A percentile compares a stretch with the other conserved stretches of the same genome.
These are phyloP conservation scores for Castanospermum australe DNA, from an alignment of 306 rosid species.

Conservation along the genomic window DNA sequence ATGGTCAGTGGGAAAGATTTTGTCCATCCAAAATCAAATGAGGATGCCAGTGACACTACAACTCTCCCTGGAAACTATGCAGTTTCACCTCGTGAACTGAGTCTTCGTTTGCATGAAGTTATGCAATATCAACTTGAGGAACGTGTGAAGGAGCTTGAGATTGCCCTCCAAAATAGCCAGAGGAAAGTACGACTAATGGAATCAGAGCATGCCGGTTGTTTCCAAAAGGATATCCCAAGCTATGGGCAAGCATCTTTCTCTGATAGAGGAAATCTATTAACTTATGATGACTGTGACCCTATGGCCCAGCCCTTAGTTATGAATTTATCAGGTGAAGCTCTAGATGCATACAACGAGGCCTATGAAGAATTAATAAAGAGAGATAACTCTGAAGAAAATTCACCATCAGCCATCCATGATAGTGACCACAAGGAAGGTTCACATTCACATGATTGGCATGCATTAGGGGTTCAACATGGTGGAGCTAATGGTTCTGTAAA, in stretches of 20 bases:
- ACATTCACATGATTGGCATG: constrained; percentile 4
- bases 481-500: constrained; percentile 21
- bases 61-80: constrained; percentile 53
- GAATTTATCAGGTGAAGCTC: constrained; percentile 83
- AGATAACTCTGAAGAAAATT: constrained; percentile 61
- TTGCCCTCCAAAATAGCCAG: constrained; percentile 67
- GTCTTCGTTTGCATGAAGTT: constrained; percentile 78
- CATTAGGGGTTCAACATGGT: constrained; percentile 24
- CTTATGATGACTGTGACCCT: constrained; percentile 34
- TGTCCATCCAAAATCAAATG: constrained; percentile 28
- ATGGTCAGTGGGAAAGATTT: constrained; percentile 15
- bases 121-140: constrained; percentile 71
- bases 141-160: constrained; percentile 85
- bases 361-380: constrained; percentile 56
- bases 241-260: constrained; percentile 19
- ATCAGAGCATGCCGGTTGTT: constrained; percentile 31
- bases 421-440: constrained; percentile 25
- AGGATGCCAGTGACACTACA: constrained; percentile 40
- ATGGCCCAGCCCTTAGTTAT: constrained; percentile 54
- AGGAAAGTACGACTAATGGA: constrained; percentile 44
- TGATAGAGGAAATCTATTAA: constrained; percentile 20
- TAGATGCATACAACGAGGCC: constrained; percentile 82
- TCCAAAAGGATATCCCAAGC: constrained; percentile 15
- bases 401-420: constrained; percentile 37
- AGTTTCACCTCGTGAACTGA: constrained; percentile 77